phyloP scores from a whole-genome alignment of 2,329 filamentous ascomycete genomes.

The Magnaporthales sp. region DNA sequence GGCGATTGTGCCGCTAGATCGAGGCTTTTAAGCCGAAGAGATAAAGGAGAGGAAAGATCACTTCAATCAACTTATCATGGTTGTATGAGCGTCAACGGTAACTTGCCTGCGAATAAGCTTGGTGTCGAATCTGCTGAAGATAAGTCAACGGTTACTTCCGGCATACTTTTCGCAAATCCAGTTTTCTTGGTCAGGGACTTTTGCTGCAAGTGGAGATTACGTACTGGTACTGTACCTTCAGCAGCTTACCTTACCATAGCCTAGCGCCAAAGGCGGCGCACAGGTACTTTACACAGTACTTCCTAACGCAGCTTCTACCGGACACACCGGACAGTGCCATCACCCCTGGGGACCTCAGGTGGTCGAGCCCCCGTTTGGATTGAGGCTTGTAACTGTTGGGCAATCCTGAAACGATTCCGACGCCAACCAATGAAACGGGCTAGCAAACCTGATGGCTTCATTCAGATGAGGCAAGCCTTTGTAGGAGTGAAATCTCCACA shows the following conservation, averaged over 20 bases:
- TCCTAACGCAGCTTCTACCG: too few species aligned
- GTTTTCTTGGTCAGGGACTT: background rate
- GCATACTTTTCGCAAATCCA: background rate
- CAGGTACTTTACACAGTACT: too few species aligned
- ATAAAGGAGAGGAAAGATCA: background rate
- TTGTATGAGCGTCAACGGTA: background rate
- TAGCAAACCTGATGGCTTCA: background rate
- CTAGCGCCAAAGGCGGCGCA: too few species aligned
- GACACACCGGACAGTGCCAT: too few species aligned
- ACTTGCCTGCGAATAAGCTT: background rate
- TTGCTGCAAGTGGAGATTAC: background rate
- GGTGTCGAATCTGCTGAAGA: background rate
- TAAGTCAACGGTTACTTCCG: background rate
- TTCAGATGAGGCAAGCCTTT: background rate
- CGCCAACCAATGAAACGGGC: background rate
- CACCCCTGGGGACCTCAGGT: too few species aligned
- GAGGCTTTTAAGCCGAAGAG: background rate
- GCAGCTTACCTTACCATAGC: too few species aligned
- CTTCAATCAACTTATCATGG: background rate
- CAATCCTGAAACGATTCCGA: background rate
- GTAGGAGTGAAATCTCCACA: too few species aligned
- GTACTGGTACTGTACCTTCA: background rate
- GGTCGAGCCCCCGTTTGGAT: background rate
- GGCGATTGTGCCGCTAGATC: background rate
- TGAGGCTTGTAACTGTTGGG: background rate